Base-by-base conservation (phyloP, 2,329 filamentous ascomycete species). In the Beauveria sp. region DNA sequence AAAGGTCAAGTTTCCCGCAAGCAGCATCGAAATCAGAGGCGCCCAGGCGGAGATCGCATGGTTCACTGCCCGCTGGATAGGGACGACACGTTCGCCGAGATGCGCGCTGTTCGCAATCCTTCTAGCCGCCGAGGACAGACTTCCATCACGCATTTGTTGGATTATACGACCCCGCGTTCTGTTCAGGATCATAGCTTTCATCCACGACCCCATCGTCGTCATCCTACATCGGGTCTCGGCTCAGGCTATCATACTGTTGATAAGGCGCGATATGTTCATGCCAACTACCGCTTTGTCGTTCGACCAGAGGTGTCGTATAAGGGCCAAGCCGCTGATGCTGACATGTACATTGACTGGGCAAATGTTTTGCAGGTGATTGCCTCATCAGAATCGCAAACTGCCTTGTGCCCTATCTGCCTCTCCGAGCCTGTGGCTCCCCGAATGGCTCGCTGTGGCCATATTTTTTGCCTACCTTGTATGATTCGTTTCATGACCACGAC, bases 251-350 rank as follows among this genome's bases (percentile, higher is more conserved):
- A 97, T 73, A 86, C 91, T 16, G 84, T 87, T 48, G 94, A 99
- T 74, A 97, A 97, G 77, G 89, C 92, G 62, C 87, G 90, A 80
- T 93, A 82, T 61, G 83, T 99, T 18, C 92, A 99, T 73, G 92
- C 94, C 65, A 99, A 99, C 73, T 99, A 99, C 72, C 89, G 94
- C 61, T 99, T 99, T 72, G 89, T 99, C 62, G 92, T 99, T 56
- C 87, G 91, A 63, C 93, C 94, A 3, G 82, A 85, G 61, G 88
- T 86, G 62, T 84, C 88, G 69, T 99, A 97, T 71, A 82, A 84
- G 63, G 83, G 84, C 6, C 92, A 97, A 71, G 89, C 91, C 26
- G 82, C 84, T 51, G 91, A 97, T 72, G 89, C 94, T 22, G 93
- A 99, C 73, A 82, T 92, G 53, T 89, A 94, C 68, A 77, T 99